Percentiles rank a stretch among this genome's conserved stretches.
These are phyloP conservation scores for Cyberlindnera mrakii DNA, from an alignment of 805 yeast species.

Conservation along the genomic window DNA sequence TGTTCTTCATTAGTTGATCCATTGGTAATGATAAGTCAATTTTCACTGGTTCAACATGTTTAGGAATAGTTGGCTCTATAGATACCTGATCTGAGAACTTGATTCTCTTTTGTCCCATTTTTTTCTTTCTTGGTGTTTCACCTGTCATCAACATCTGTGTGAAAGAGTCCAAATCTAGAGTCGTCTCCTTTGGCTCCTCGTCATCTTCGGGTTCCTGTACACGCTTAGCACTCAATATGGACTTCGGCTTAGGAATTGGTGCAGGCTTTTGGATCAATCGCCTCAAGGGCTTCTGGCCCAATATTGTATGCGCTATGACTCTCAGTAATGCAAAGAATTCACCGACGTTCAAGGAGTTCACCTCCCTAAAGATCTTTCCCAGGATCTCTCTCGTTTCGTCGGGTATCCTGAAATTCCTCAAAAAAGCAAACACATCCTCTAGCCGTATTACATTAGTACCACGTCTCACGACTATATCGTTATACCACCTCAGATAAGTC, in stretches of 20 bases:
- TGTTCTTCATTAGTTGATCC: slow-evolving; percentile 60
- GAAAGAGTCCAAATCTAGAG: slow-evolving; percentile 78
- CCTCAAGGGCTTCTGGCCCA: slow-evolving; percentile 48
- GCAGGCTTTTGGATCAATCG: slow-evolving; percentile 48
- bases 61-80: slow-evolving; percentile 13
- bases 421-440: slow-evolving; percentile 72
- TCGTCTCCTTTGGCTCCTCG: slow-evolving; percentile 20
- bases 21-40: slow-evolving; percentile 55
- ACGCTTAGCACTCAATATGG: slow-evolving; percentile 63
- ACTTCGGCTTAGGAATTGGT: slow-evolving; percentile 71
- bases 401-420: slow-evolving; percentile 68
- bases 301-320: slow-evolving; percentile 65
- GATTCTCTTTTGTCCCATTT: slow-evolving; percentile 44
- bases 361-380: slow-evolving; percentile 42
- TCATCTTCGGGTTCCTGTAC: slow-evolving; percentile 40
- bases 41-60: slow-evolving; percentile 20
- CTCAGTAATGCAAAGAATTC: slow-evolving; percentile 87
- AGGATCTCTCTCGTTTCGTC: slow-evolving; percentile 45
- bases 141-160: slow-evolving; percentile 83
- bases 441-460: slow-evolving; percentile 61
- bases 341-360: slow-evolving; percentile 69
- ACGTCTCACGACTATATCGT: slow-evolving; percentile 70
- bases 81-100: slow-evolving; percentile 63
- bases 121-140: slow-evolving; percentile 44
- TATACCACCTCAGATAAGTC: slow-evolving; percentile 91